Evolutionary conservation across 2,329 filamentous ascomycete genomes (phyloP).

Genomic region (Scortechinia acanthostroma): DNA sequence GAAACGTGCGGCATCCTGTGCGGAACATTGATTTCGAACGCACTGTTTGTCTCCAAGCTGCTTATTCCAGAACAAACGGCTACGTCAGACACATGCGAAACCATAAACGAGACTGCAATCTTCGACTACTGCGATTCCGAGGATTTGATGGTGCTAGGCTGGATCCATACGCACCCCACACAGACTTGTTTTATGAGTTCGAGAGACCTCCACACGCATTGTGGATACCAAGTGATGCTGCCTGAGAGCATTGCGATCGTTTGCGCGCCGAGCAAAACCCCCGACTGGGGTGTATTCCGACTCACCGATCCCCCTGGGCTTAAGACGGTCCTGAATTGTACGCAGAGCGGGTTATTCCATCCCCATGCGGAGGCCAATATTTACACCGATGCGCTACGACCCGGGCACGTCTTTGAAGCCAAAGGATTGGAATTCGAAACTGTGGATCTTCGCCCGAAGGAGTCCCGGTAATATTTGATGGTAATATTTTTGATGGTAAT

Average conservation of each 20-base stretch:
- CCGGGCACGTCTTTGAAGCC: conserved; percentile 16
- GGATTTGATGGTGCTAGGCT: conserved; percentile 80
- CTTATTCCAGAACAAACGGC: conserved; percentile 86
- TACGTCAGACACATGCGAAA: conserved; percentile 91
- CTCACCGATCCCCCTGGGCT: conserved; percentile 89
- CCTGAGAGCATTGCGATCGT: conserved; percentile 95
- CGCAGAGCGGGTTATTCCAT: conserved; percentile 75
- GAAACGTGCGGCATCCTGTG: conserved; percentile 95
- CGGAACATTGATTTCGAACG: conserved; percentile 84
- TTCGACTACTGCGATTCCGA: conserved; percentile 85
- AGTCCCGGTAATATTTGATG: not conserved
- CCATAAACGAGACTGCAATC: conserved; percentile 74
- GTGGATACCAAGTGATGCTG: conserved; percentile 92
- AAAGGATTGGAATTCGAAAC: conserved; percentile 1
- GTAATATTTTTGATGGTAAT: too few relatives aligned
- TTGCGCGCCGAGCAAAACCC: conserved; percentile 75
- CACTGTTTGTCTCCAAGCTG: conserved; percentile 80
- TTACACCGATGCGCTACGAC: conserved; percentile 68
- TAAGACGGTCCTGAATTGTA: conserved; percentile 75
- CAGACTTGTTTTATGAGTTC: conserved; percentile 98
- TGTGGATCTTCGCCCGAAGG: not conserved
- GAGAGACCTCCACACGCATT: conserved; percentile 85
- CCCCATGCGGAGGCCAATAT: conserved; percentile 64
- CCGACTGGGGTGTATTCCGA: conserved; percentile 84
- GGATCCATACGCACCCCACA: conserved; percentile 96